A percentile compares a stretch with the other conserved stretches of the same genome.
Conservation (phyloP, 1,139 yeast species). For the Candida sp. region DNA sequence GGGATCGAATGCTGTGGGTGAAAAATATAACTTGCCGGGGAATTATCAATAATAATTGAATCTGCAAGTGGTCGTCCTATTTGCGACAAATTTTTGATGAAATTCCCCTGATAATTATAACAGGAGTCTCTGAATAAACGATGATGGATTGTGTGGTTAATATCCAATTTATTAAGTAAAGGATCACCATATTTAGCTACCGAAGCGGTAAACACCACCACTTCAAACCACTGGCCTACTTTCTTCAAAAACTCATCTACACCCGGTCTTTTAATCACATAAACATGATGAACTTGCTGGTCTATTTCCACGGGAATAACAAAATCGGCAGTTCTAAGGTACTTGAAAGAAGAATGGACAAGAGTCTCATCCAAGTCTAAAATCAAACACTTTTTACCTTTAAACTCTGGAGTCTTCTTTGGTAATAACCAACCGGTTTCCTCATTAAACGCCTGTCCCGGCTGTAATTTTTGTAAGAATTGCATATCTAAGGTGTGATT, state of each 20-base stretch:
- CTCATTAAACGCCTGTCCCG: constrained; percentile 61
- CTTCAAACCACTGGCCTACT: constrained; percentile 88
- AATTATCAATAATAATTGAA: constrained; percentile 88
- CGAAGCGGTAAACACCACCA: constrained; percentile 95
- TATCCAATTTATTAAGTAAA: constrained; percentile 80
- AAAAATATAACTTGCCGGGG: constrained; percentile 95
- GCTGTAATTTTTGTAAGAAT: constrained; percentile 46
- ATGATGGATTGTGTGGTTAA: constrained; percentile 74
- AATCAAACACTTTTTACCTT: constrained; percentile 77
- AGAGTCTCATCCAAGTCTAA: constrained; percentile 94
- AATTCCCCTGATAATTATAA: constrained; percentile 75
- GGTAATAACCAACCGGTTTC: constrained; percentile 66
- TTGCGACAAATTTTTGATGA: constrained; percentile 88
- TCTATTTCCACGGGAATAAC: constrained; percentile 87
- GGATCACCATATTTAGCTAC: constrained; percentile 97
- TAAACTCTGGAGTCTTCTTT: constrained; percentile 24
- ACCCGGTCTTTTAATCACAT: constrained; percentile 96
- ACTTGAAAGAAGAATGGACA: constrained; percentile 94
- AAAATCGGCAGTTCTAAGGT: constrained; percentile 88
- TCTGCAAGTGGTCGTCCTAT: constrained; percentile 90
- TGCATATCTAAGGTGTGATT: constrained; percentile 10
- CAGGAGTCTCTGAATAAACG: constrained; percentile 82
- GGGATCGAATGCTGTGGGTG: constrained; percentile 99
- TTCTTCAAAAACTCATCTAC: constrained; percentile 86
- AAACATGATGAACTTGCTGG: constrained; percentile 87